phyloP scores from a whole-genome alignment of 1,284 basidiomycete species.

The Hymenochaete sp. region DNA sequence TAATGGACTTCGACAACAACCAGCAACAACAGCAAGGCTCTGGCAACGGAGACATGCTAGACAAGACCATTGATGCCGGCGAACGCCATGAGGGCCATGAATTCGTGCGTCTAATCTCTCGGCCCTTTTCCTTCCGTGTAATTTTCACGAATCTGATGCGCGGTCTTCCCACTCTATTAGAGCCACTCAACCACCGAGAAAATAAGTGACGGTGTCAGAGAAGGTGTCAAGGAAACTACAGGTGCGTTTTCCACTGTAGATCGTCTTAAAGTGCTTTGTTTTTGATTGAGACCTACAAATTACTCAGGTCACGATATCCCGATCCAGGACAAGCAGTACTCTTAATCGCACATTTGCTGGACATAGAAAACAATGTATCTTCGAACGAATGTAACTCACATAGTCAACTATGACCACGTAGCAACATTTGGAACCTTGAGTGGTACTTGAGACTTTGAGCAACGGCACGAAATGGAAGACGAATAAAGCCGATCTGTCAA shows the following conservation, averaged over 20 bases:
- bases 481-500: too few species aligned
- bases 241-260: conserved; percentile 6
- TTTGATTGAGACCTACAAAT: not conserved
- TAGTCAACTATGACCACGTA: too few species aligned
- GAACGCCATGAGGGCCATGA: conserved; percentile 15
- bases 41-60: conserved; percentile 9
- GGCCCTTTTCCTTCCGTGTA: not conserved
- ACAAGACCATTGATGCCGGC: conserved; percentile 12
- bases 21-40: not conserved
- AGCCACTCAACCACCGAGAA: conserved; percentile 18
- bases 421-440: not conserved
- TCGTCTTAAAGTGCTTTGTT: not conserved
- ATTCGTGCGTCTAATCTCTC: conserved; percentile 4
- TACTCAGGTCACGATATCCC: not conserved
- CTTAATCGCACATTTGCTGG: too few species aligned
- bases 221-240: conserved; percentile 15
- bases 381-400: too few species aligned
- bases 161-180: conserved; percentile 2
- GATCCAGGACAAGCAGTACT: not conserved
- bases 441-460: too few species aligned
- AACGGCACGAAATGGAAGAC: too few species aligned
- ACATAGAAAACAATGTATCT: too few species aligned
- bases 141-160: not conserved
- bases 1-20: too few species aligned
- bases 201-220: conserved; percentile 17